phyloP scores from a whole-genome alignment of 2,329 filamentous ascomycete species.

The Phaeosphaeria sp. region DNA sequence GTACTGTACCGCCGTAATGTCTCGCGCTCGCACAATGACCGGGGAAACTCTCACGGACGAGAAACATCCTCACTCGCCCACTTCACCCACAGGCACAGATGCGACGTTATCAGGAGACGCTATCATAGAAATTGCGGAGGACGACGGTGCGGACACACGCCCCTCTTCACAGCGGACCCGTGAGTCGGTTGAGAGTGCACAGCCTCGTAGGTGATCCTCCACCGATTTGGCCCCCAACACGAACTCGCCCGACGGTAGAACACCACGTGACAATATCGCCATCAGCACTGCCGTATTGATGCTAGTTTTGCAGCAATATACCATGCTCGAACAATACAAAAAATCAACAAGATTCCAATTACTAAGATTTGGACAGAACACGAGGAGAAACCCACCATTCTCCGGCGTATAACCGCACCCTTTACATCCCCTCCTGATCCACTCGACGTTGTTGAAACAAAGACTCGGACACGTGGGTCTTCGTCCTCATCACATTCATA shows the following conservation, averaged over 20 bases:
- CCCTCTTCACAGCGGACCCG: constrained; percentile 16
- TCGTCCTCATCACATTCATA: neutral
- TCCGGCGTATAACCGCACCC: constrained; percentile 36
- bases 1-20: constrained; percentile 4
- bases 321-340: no score
- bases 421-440: constrained; percentile 42
- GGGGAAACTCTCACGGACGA: constrained; percentile 38
- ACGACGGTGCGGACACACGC: constrained; percentile 17
- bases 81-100: constrained; percentile 38
- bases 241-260: neutral
- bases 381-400: constrained; percentile 31
- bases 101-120: constrained; percentile 38
- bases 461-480: constrained; percentile 39
- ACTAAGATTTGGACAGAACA: constrained; percentile 25
- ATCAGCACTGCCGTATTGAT: no score
- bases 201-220: constrained; percentile 38
- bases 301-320: neutral
- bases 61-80: constrained; percentile 30
- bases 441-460: constrained; percentile 36
- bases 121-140: constrained; percentile 38
- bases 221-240: constrained; percentile 19
- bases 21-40: constrained; percentile 34
- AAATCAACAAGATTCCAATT: neutral
- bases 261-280: neutral
- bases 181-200: constrained; percentile 30